Base-by-base conservation (phyloP, 140 eudicot species). In the Bidens hawaiensis region DNA sequence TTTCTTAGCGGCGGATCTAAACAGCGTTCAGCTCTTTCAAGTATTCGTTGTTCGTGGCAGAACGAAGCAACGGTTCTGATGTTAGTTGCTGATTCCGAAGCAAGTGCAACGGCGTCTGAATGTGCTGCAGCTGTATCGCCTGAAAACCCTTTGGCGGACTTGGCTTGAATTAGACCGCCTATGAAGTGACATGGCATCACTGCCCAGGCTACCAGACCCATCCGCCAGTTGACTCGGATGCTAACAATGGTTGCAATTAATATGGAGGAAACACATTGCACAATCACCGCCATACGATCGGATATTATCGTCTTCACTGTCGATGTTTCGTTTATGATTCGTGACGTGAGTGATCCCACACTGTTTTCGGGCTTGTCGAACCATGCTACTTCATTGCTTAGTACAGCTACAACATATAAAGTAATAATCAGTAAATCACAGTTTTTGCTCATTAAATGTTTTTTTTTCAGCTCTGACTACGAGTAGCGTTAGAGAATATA, bases 161-260 rank as follows among this genome's bases (percentile, higher is more conserved):
- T 77, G 26, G 94, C 90, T 82, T 88, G 96, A 75, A 88, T 78
- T 21, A 85, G 80, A 4, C 96, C 94, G 26, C 94, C 94, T 0
- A 84, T 82, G 83, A 85, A 88, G 78, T 85, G 96, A 71, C 94
- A 88, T 25, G 96, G 96, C 94, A 88, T 88, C 43, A 88, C 96
- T 1, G 96, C 94, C 96, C 94, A 88, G 25, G 96, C 94, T 63
- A 88, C 96, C 5, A 88, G 81, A 51, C 81, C 94, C 96, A 88
- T 88, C 70, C 96, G 64, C 94, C 94, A 85, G 68, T 71, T 61
- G 57, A 82, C 85, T 11, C 1, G 42, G 79, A 84, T 68, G 90
- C 94, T 87, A 18, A 87, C 88, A 1, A 16, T 43, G 5, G 95
- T 83, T 51, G 94, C 96, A 43, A 87, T 88, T 52, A 88, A 41